Evolutionary conservation across 2,329 filamentous ascomycete genomes (phyloP).

Genomic region (Aspergillus caelatus): DNA sequence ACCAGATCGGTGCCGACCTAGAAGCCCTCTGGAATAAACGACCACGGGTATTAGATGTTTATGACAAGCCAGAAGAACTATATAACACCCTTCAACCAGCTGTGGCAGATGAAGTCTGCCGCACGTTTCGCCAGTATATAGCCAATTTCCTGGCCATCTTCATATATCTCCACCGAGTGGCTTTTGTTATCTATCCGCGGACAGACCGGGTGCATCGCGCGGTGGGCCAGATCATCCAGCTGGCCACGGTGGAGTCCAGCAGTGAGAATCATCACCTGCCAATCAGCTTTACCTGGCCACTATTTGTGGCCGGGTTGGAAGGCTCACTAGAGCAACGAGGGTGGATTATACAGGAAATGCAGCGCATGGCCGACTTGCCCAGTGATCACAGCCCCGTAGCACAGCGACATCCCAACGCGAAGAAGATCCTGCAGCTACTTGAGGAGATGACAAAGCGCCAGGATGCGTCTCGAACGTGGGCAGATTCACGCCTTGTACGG

Average conservation of each 20-base stretch:
- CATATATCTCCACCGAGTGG: slow-evolving; percentile 40
- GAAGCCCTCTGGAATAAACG: slow-evolving; percentile 38
- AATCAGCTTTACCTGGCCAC: slow-evolving; percentile 38
- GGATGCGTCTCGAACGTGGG: slow-evolving; percentile 37
- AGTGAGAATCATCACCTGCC: slow-evolving; percentile 24
- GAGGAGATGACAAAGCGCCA: slow-evolving; percentile 40
- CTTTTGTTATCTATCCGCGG: slow-evolving; percentile 41
- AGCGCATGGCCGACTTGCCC: slow-evolving; percentile 29
- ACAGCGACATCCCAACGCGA: slow-evolving; percentile 34
- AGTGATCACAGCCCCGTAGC: slow-evolving; percentile 9
- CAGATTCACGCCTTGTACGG: slow-evolving; percentile 38
- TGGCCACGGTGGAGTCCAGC: slow-evolving; percentile 33
- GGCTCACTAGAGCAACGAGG: slow-evolving; percentile 33
- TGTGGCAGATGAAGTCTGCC: slow-evolving; percentile 33
- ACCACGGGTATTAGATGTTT: slow-evolving; percentile 36
- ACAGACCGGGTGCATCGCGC: slow-evolving; percentile 40
- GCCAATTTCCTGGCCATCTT: slow-evolving; percentile 40
- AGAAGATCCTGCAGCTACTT: slow-evolving; percentile 33
- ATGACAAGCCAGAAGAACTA: slow-evolving; percentile 32
- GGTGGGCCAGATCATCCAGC: slow-evolving; percentile 39
- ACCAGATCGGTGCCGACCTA: slow-evolving; percentile 39
- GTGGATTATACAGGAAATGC: slow-evolving; percentile 39
- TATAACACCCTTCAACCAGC: slow-evolving; percentile 27
- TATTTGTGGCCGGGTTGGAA: slow-evolving; percentile 39
- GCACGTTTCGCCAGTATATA: slow-evolving; percentile 37